Evolutionary conservation across 1,139 yeast species (phyloP).

Genomic region (Blastobotrys ciferrii): DNA sequence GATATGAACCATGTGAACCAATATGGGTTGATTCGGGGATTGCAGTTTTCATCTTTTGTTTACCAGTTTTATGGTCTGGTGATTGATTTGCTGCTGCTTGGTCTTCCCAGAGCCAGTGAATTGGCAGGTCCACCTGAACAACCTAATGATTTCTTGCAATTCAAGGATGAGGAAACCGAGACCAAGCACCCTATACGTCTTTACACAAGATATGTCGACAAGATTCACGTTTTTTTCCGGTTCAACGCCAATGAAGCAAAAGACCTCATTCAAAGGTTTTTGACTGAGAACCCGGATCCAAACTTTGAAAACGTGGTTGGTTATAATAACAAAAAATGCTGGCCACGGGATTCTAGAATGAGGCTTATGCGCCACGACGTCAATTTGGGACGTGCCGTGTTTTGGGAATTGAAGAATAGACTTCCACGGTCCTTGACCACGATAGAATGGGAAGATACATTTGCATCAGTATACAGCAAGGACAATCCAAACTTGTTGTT

Average conservation of each 20-base stretch:
- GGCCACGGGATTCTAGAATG: conserved; percentile 96
- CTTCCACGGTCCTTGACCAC: conserved; percentile 73
- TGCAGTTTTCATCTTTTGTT: conserved; percentile 87
- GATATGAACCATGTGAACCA: conserved; percentile 95
- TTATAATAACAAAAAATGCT: conserved; percentile 83
- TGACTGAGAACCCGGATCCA: conserved; percentile 88
- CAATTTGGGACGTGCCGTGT: conserved; percentile 84
- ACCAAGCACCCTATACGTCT: conserved; percentile 69
- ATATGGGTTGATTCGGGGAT: conserved; percentile 81
- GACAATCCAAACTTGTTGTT: conserved; percentile 88
- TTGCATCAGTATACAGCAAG: conserved; percentile 83
- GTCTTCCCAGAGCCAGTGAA: conserved; percentile 82
- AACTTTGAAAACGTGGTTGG: conserved; percentile 84
- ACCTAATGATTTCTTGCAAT: conserved; percentile 80
- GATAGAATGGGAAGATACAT: conserved; percentile 76
- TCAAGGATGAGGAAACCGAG: conserved; percentile 58
- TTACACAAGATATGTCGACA: conserved; percentile 81
- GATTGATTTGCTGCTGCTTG: conserved; percentile 76
- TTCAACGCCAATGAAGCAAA: conserved; percentile 71
- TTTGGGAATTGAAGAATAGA: conserved; percentile 84
- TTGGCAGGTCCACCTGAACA: conserved; percentile 69
- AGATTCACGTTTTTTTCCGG: conserved; percentile 73
- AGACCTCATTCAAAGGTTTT: conserved; percentile 70
- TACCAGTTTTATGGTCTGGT: conserved; percentile 87
- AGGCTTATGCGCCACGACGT: conserved; percentile 88